Percentiles rank a stretch among this genome's conserved stretches.
Evolutionary conservation across 75 land plant genomes (phyloP).

Genomic region (Ceratopteris richardii): DNA sequence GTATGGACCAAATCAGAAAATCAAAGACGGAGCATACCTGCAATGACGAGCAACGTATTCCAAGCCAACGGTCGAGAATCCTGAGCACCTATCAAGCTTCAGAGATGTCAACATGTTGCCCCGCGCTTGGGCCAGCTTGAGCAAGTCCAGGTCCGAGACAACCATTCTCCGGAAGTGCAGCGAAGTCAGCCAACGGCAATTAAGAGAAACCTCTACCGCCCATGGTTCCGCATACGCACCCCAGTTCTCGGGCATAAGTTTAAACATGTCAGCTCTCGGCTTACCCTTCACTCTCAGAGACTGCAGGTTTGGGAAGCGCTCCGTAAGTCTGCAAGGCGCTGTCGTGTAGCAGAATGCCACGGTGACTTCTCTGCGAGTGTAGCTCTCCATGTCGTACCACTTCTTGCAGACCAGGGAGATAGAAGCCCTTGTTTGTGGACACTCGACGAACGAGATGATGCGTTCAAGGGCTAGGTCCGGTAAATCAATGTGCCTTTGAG

Average conservation of each 20-base stretch:
- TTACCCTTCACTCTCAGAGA: slow-evolving; percentile 78
- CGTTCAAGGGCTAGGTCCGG: slow-evolving; percentile 38
- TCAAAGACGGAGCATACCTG: slow-evolving; percentile 57
- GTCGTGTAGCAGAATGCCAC: slow-evolving; percentile 72
- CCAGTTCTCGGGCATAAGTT: slow-evolving; percentile 77
- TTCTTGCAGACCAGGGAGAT: slow-evolving; percentile 68
- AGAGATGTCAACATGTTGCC: slow-evolving; percentile 38
- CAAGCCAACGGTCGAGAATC: slow-evolving; percentile 68
- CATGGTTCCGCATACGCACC: slow-evolving; percentile 83
- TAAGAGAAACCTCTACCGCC: slow-evolving; percentile 39
- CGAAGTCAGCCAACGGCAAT: slow-evolving; percentile 35
- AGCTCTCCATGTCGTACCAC: slow-evolving; percentile 65
- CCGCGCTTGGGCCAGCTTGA: slow-evolving; percentile 23
- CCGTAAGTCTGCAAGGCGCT: slow-evolving; percentile 39
- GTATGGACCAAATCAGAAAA: too few relatives aligned
- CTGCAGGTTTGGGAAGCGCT: slow-evolving; percentile 46
- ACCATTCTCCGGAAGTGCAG: slow-evolving; percentile 83
- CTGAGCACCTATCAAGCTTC: slow-evolving; percentile 65
- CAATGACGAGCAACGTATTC: slow-evolving; percentile 36
- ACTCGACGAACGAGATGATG: slow-evolving; percentile 46
- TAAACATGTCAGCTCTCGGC: slow-evolving; percentile 81
- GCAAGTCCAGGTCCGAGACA: slow-evolving; percentile 57
- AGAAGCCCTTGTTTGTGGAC: slow-evolving; percentile 32
- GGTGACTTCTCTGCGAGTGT: slow-evolving; percentile 58
- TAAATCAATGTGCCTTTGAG: slow-evolving; percentile 1